A percentile compares a stretch with the other conserved stretches of the same genome.
Evolutionary conservation across 345 rosid species (phyloP).

Genomic region (Garcia nutans): DNA sequence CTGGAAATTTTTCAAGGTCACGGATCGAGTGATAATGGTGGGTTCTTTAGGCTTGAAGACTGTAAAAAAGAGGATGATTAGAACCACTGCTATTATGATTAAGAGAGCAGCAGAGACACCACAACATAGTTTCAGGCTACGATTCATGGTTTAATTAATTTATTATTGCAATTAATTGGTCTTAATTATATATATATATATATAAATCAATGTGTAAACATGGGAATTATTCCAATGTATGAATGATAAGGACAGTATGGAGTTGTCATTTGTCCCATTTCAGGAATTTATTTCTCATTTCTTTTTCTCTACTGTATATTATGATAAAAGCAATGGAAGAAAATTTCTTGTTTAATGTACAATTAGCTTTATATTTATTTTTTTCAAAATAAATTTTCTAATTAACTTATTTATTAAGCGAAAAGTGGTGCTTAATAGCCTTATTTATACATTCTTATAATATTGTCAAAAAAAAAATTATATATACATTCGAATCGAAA

Average conservation of each 20-base stretch:
- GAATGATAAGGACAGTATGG: background rate
- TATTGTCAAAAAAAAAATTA: too few species aligned
- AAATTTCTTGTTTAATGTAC: background rate
- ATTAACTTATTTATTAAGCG: too few species aligned
- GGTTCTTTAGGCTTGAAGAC: constrained; percentile 44
- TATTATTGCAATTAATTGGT: too few species aligned
- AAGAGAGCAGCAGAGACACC: background rate
- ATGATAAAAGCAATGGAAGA: constrained; percentile 2
- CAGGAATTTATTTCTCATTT: background rate
- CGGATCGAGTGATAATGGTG: constrained; percentile 25
- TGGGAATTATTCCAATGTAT: constrained; percentile 12
- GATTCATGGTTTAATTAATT: background rate
- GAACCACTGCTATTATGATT: background rate
- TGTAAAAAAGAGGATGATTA: constrained; percentile 12
- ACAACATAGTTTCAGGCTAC: constrained; percentile 13
- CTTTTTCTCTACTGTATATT: background rate
- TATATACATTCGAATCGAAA: too few species aligned
- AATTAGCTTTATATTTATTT: too few species aligned
- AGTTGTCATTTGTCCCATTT: too few species aligned
- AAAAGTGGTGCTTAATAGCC: too few species aligned
- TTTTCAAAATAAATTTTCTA: too few species aligned
- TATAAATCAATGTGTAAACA: background rate
- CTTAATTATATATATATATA: background rate
- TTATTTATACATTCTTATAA: too few species aligned
- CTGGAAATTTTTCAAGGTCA: constrained; percentile 9